phyloP scores from a whole-genome alignment of 1,284 basidiomycete species.

The Pyrrhoderma lamaoense region DNA sequence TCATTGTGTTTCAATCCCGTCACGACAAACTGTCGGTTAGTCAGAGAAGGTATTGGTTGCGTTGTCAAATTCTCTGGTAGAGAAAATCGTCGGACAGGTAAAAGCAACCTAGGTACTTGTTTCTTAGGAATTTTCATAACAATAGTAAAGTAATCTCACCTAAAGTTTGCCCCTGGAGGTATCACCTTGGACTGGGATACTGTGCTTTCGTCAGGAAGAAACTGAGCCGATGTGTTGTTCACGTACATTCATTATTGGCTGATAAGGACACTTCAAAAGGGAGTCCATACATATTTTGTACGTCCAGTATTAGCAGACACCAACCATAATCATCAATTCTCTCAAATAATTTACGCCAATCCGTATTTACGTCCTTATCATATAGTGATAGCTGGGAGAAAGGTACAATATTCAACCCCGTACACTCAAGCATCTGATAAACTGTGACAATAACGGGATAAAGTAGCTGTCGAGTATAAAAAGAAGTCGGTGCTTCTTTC shows the following conservation, averaged over 20 bases:
- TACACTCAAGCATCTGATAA: constrained; percentile 85
- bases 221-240: background rate
- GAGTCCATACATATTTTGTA: constrained; percentile 82
- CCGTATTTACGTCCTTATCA: constrained; percentile 21
- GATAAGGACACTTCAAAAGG: constrained; percentile 84
- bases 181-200: constrained; percentile 13
- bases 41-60: constrained; percentile 74
- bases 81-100: constrained; percentile 69
- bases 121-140: constrained; percentile 1
- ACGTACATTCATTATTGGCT: constrained; percentile 52
- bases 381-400: constrained; percentile 33
- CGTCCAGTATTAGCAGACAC: constrained; percentile 82
- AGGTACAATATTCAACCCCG: constrained; percentile 71
- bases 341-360: constrained; percentile 29
- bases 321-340: constrained; percentile 53
- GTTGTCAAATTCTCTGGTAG: constrained; percentile 52
- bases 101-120: constrained; percentile 49
- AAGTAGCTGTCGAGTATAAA: constrained; percentile 78
- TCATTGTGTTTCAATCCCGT: constrained; percentile 54
- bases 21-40: constrained; percentile 89
- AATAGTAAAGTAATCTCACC: background rate
- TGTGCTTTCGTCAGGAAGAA: constrained; percentile 8
- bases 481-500: constrained; percentile 39
- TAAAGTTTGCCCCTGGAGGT: constrained; percentile 17
- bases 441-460: constrained; percentile 87